Evolutionary conservation across 2,329 filamentous ascomycete species (phyloP), one percentile per base, ranked within the genome.

Genomic region (Colletotrichum horii): DNA sequence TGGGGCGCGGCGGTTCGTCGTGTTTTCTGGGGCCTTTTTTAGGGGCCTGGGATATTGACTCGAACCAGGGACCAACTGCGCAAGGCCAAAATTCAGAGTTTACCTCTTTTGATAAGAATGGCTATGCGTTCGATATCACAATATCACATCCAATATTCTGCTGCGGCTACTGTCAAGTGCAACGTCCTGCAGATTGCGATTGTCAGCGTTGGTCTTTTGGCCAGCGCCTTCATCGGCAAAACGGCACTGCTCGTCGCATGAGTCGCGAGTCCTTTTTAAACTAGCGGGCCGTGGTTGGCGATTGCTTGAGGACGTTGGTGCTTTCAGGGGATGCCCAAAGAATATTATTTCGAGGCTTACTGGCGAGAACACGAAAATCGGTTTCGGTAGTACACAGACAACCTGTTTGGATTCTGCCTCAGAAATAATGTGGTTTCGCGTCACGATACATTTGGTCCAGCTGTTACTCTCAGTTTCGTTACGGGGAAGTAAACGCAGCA

Each of bases 381-480:
- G 0, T 52, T 22, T 22, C n/a, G 43, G n/a, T 22, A 52, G 43
- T 52, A 2, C 2, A 22, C 11, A 19, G 38, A 11, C 6, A 1
- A 43, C 8, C 4, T 43, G 38, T 19, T 3, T n/a, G 38, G 6
- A 43, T 43, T 6, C 16, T n/a, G n/a, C 4, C 11, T 52, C 43
- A 14, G 43, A n/a, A 22, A 3, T 4, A 0, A 52, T 52, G n/a
- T 22, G 12, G 38, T 48, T 52, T 52, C 12, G n/a, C 2, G 6
- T 14, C 43, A 14, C 3, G n/a, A 22, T 2, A 4, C n/a, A 14
- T 1, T 52, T 22, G 43, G 2, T 22, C 2, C 6, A 52, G 1
- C 43, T 8, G 0, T 14, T 14, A 22, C 0, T 52, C n/a, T 1
- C 43, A 0, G 1, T 0, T 14, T 52, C 43, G 1, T 8, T 0